phyloP scores from a whole-genome alignment of 192 early-diverging fungal genomes.

The Diversispora epigaea region DNA sequence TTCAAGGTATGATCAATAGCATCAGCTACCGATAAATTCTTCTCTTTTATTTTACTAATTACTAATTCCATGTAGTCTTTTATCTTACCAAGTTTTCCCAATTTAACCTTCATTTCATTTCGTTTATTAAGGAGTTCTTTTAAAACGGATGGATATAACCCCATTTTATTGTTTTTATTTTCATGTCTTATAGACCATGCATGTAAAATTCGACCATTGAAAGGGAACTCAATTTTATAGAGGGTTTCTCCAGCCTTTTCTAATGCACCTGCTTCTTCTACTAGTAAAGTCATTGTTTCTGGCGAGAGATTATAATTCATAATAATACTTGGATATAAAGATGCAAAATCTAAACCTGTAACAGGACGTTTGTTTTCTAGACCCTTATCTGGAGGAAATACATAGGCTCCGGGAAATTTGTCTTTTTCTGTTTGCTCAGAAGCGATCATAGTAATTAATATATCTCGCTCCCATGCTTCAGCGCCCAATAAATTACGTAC shows the following conservation, averaged over 20 bases:
- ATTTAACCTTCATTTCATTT: neutral
- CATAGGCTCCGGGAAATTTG: neutral
- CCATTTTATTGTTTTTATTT: neutral
- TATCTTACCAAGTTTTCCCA: neutral
- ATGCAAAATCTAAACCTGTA: constrained; percentile 17
- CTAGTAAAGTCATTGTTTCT: neutral
- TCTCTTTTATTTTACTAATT: no score
- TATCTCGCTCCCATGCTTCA: neutral
- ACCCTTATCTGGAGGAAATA: neutral
- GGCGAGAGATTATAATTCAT: neutral
- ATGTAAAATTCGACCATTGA: neutral
- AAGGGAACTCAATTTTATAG: neutral
- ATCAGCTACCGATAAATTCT: no score
- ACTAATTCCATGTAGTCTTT: no score
- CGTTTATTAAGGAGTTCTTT: no score
- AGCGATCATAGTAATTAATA: constrained; percentile 3
- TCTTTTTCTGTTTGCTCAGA: constrained; percentile 16
- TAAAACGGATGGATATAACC: no score
- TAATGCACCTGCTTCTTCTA: constrained; percentile 5
- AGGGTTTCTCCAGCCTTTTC: neutral
- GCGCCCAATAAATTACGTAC: constrained; percentile 13
- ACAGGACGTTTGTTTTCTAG: neutral
- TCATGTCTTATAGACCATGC: neutral
- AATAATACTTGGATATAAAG: constrained; percentile 25
- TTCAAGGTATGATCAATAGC: neutral